A percentile compares a stretch with the other conserved stretches of the same genome.
These are phyloP conservation scores for Hamiltosporidium tvaerminnensis DNA, from an alignment of 371 early-diverging fungal species.

Conservation along the genomic window DNA sequence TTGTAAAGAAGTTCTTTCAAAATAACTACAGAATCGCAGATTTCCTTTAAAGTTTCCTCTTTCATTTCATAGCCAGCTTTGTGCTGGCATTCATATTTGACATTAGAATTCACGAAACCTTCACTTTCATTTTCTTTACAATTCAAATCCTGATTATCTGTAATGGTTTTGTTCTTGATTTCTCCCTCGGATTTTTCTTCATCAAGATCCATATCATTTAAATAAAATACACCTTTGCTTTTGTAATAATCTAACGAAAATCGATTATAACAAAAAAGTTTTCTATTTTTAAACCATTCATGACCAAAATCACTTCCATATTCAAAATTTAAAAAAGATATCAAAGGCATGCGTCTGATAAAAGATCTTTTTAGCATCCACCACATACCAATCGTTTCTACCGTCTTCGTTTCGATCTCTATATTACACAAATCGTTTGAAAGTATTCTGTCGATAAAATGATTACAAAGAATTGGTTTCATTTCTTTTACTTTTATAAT, in stretches of 20 bases:
- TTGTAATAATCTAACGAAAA: background rate
- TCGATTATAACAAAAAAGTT: background rate
- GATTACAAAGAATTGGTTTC: background rate
- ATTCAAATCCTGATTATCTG: too few relatives aligned
- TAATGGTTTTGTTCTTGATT: too few relatives aligned
- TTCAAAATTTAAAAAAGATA: background rate
- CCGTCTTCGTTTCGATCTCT: background rate
- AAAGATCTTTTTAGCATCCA: background rate
- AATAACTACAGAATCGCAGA: background rate
- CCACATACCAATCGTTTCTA: background rate
- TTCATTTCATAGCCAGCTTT: too few relatives aligned
- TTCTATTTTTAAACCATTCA: slow-evolving; percentile 1
- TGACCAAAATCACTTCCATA: background rate
- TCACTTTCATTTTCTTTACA: too few relatives aligned
- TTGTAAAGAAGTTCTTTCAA: slow-evolving; percentile 9
- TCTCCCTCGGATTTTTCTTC: too few relatives aligned
- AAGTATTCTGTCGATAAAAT: background rate
- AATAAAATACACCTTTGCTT: too few relatives aligned
- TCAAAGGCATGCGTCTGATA: background rate
- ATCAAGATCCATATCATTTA: too few relatives aligned
- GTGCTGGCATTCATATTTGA: too few relatives aligned
- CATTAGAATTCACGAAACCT: too few relatives aligned
- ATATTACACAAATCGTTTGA: slow-evolving; percentile 3
- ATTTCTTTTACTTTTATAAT: background rate
- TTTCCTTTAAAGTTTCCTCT: too few relatives aligned